A percentile compares a stretch with the other conserved stretches of the same genome.
phyloP scores from a whole-genome alignment of 2,329 filamentous ascomycete species.

The Fusarium duplospermum region DNA sequence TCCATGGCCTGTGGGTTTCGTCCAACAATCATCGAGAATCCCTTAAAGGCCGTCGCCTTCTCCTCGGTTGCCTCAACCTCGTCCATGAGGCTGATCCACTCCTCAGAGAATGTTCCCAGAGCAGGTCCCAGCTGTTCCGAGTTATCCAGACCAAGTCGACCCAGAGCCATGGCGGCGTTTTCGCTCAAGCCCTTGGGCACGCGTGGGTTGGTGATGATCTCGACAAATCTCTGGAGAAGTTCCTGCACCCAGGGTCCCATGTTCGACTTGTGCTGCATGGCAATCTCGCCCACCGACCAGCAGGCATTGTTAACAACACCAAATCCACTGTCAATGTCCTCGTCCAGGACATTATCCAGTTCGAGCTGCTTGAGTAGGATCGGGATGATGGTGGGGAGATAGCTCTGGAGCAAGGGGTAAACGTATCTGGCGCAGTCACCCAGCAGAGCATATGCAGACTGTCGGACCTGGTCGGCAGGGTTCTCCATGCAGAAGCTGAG shows the following conservation, averaged over 20 bases:
- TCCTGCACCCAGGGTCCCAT: constrained; percentile 83
- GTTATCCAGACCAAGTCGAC: constrained; percentile 85
- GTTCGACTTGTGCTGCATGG: constrained; percentile 79
- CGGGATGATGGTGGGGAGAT: constrained; percentile 79
- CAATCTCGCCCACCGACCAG: constrained; percentile 95
- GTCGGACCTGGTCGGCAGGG: constrained; percentile 88
- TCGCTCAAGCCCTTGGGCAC: constrained; percentile 90
- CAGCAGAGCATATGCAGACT: constrained; percentile 94
- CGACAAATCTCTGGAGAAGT: constrained; percentile 80
- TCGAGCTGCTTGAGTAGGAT: constrained; percentile 91
- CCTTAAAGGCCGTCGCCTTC: constrained; percentile 92
- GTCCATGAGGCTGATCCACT: constrained; percentile 84
- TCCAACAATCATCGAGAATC: constrained; percentile 86
- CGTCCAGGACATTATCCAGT: constrained; percentile 78
- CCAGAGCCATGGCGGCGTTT: constrained; percentile 93
- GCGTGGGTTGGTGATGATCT: constrained; percentile 86
- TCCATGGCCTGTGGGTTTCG: constrained; percentile 95
- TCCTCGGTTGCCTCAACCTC: constrained; percentile 91
- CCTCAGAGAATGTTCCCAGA: constrained; percentile 81
- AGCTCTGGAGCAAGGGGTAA: constrained; percentile 81
- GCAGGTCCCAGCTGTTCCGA: constrained; percentile 81
- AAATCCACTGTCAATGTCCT: constrained; percentile 86
- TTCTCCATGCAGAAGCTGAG: constrained; percentile 94
- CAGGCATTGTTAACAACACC: constrained; percentile 98
- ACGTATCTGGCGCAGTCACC: constrained; percentile 96